phyloP scores from a whole-genome alignment of 805 yeast genomes.

The Nakazawaea sp. region DNA sequence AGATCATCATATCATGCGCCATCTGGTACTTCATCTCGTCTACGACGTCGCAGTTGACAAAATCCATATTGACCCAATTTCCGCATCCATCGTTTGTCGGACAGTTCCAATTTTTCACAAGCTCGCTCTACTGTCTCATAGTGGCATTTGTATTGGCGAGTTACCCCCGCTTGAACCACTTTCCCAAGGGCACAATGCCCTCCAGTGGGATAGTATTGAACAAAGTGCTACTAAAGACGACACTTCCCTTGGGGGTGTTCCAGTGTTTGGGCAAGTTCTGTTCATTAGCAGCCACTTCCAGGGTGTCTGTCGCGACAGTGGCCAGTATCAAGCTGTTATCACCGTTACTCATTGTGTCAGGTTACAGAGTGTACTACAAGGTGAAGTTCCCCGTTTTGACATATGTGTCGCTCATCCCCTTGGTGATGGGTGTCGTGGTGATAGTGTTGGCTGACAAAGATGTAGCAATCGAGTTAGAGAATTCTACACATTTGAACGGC shows the following conservation, averaged over 20 bases:
- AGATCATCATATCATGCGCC: conserved; percentile 37
- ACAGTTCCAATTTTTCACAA: conserved; percentile 54
- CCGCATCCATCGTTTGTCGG: conserved; percentile 59
- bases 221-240: conserved; percentile 36
- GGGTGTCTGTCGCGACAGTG: conserved; percentile 62
- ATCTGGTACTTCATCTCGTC: conserved; percentile 60
- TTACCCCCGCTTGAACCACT: conserved; percentile 26
- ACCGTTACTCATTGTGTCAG: conserved; percentile 51
- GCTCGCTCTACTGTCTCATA: conserved; percentile 29
- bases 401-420: conserved; percentile 44
- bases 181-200: conserved; percentile 55
- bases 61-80: conserved; percentile 44
- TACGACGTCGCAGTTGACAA: conserved; percentile 58
- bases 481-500: conserved; percentile 43
- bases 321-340: conserved; percentile 65
- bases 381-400: conserved; percentile 44
- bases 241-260: conserved; percentile 58
- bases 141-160: conserved; percentile 29
- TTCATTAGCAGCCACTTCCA: conserved; percentile 56
- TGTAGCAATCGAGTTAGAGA: conserved; percentile 7
- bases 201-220: conserved; percentile 20
- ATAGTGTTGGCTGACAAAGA: conserved; percentile 33
- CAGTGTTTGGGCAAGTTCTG: conserved; percentile 61
- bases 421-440: conserved; percentile 45
- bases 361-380: conserved; percentile 46